These are phyloP conservation scores for Salvia sclarea DNA, from an alignment of 305 asterid genomes.

Conservation along the genomic window DNA sequence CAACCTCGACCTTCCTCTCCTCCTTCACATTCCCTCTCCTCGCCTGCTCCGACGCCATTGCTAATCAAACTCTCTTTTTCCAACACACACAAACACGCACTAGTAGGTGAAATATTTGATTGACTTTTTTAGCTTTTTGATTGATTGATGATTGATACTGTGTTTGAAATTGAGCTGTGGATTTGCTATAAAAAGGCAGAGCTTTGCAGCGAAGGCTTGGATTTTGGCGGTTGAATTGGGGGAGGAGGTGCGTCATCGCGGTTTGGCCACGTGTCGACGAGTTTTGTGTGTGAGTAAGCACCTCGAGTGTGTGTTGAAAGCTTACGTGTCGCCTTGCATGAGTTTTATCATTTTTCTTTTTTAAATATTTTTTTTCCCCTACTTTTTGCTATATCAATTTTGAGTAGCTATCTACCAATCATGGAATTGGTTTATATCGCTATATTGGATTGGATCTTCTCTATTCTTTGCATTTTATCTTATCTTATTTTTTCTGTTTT, in stretches of 20 bases:
- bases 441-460: background rate
- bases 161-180: background rate
- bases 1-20: constrained; percentile 44
- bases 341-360: background rate
- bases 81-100: background rate
- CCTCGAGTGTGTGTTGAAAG: background rate
- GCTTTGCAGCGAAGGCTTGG: background rate
- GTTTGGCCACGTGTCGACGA: constrained; percentile 34
- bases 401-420: background rate
- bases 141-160: no score
- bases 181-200: constrained; percentile 1
- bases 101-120: background rate
- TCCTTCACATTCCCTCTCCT: constrained; percentile 45
- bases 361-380: background rate
- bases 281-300: constrained; percentile 35
- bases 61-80: background rate
- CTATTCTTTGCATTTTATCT: background rate
- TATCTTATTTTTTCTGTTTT: background rate
- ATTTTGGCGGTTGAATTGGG: constrained; percentile 35
- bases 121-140: background rate
- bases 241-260: background rate
- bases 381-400: background rate
- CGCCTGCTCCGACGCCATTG: constrained; percentile 61
- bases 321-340: constrained; percentile 39
- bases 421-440: background rate